Base-by-base conservation (phyloP, 1,284 basidiomycete species). In the Cryptococcus amylolentus region DNA sequence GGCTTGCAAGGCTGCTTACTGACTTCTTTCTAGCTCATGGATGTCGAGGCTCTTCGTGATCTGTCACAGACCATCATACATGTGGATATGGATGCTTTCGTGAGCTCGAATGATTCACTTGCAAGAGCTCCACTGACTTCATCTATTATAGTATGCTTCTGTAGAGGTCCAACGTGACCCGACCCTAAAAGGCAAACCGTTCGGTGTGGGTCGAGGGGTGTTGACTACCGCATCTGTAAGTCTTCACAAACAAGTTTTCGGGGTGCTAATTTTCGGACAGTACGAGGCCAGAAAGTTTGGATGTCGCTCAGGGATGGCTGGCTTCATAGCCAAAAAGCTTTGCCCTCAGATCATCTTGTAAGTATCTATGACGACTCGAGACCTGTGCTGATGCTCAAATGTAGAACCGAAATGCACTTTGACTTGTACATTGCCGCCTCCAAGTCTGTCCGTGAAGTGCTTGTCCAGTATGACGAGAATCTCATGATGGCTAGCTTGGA, bases 241-340 rank as follows among this genome's bases (percentile, higher is more conserved):
- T 57, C 2, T 20, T 20, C 9, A 9, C 52, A 20, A 7, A 2
- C 5, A 41, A 1, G 14, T 0, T 5, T 23, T 3, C 35, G 26
- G 44, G 44, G 57, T 20, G 16, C 18, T 37, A 27, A 28, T 46
- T 23, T 23, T 37, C 5, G 23, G 10, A 5, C 20, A 91, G 88
- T 96, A 96, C 62, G 91, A 92, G 71, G 93, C 93, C 1, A 82
- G 92, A 50, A 91, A 88, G 70, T 92, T 82, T 65, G 92, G 92
- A 0, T 87, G 89, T 37, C 84, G 91, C 27, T 91, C 89, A 4
- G 91, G 89, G 31, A 94, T 94, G 91, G 84, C 91, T 82, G 89
- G 85, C 47, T 94, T 93, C 73, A 87, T 98, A 43, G 95, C 94
- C 14, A 88, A 87, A 78, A 94, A 91, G 68, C 83, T 98, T 9